phyloP scores from a whole-genome alignment of 257 asterid species.

The Przewalskia tangutica region DNA sequence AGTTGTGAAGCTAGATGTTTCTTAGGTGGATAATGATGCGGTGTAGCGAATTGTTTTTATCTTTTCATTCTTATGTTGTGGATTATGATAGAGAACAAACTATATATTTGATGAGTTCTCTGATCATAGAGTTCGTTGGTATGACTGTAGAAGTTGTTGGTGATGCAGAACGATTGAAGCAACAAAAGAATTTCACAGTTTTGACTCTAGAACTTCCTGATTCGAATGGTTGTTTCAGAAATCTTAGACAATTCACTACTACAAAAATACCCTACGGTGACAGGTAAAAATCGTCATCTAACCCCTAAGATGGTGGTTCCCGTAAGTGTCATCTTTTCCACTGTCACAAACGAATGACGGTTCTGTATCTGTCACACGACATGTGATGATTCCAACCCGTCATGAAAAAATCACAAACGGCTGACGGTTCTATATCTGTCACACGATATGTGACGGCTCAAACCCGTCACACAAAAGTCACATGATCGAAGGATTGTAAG shows the following conservation, averaged over 20 bases:
- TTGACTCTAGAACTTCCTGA: slow-evolving; percentile 18
- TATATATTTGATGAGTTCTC: background rate
- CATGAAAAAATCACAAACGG: too few species aligned
- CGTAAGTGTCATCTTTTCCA: too few species aligned
- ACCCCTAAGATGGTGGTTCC: too few species aligned
- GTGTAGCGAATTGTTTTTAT: background rate
- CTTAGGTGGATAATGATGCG: background rate
- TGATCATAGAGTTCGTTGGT: background rate
- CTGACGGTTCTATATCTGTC: too few species aligned
- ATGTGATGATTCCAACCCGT: too few species aligned
- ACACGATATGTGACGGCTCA: too few species aligned
- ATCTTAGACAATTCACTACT: too few species aligned
- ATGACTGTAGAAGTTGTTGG: slow-evolving; percentile 13
- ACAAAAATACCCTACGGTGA: too few species aligned
- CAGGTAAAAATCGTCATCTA: too few species aligned
- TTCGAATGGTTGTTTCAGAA: slow-evolving; percentile 10
- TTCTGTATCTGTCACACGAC: too few species aligned
- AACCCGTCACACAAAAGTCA: too few species aligned
- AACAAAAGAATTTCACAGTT: slow-evolving; percentile 16
- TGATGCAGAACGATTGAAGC: slow-evolving; percentile 11
- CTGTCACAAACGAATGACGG: too few species aligned
- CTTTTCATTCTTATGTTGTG: background rate
- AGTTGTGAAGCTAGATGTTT: background rate
- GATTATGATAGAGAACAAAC: background rate
- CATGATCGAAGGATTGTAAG: slow-evolving; percentile 31